A percentile compares a stretch with the other conserved stretches of the same genome.
Conservation (phyloP, 129 eudicot species). For the Escallonia rubra region DNA sequence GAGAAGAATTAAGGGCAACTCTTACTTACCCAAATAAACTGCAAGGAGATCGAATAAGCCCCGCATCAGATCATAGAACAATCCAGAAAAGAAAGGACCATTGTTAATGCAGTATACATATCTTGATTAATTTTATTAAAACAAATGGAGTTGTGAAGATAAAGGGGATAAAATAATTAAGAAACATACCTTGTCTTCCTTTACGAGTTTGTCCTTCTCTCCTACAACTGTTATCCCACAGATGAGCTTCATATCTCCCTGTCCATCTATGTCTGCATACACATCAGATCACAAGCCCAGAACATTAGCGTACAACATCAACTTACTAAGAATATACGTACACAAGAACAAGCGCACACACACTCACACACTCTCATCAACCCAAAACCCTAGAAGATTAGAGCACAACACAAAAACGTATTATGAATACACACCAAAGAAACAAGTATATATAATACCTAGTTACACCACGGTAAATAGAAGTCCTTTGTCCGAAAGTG, state of each 20-base stretch:
- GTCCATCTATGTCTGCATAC: constrained; percentile 93
- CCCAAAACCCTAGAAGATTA: not conserved
- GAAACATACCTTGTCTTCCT: constrained; percentile 76
- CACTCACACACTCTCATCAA: no score
- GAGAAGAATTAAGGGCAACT: constrained; percentile 14
- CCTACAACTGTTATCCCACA: constrained; percentile 98
- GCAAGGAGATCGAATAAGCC: constrained; percentile 40
- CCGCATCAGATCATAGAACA: constrained; percentile 13
- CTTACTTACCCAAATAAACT: constrained; percentile 88
- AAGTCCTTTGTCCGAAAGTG: constrained; percentile 94
- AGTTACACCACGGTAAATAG: constrained; percentile 97
- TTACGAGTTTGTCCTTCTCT: constrained; percentile 99
- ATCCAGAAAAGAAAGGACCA: not conserved
- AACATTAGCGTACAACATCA: not conserved
- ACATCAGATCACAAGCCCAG: constrained; percentile 14
- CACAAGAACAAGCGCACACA: not conserved
- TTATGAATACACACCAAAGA: not conserved
- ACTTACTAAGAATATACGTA: no score
- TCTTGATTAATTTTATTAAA: constrained; percentile 22
- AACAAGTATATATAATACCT: constrained; percentile 38
- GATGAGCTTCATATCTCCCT: constrained; percentile 95
- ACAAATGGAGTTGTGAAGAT: not conserved
- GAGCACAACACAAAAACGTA: not conserved
- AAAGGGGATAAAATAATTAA: not conserved
- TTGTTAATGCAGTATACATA: no score